These are phyloP conservation scores for Fusarium chlamydosporum DNA, from an alignment of 2,329 filamentous ascomycete genomes.

Conservation along the genomic window DNA sequence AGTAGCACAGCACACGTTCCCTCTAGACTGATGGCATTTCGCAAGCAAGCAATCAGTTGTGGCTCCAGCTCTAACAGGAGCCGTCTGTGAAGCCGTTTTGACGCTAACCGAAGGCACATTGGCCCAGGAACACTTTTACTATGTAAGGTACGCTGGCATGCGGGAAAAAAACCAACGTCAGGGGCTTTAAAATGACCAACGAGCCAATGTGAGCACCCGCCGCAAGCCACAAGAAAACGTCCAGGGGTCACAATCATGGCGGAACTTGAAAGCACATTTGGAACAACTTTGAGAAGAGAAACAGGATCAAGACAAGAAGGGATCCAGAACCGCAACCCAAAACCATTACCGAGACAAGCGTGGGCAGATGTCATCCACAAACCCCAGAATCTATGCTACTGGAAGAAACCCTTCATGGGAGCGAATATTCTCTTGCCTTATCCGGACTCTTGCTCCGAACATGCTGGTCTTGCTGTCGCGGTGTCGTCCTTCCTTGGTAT, in stretches of 20 bases:
- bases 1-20: slow-evolving; percentile 26
- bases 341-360: slow-evolving; percentile 32
- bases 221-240: slow-evolving; percentile 36
- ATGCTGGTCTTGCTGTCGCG: slow-evolving; percentile 32
- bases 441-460: slow-evolving; percentile 35
- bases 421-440: slow-evolving; percentile 33
- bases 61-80: slow-evolving; percentile 34
- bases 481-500: slow-evolving; percentile 19
- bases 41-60: slow-evolving; percentile 41
- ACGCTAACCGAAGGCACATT: slow-evolving; percentile 45
- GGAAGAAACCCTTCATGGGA: slow-evolving; percentile 4
- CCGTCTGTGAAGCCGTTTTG: slow-evolving; percentile 19
- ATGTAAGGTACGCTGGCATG: no score
- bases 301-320: slow-evolving; percentile 25
- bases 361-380: slow-evolving; percentile 6
- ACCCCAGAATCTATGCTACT: slow-evolving; percentile 19
- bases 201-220: slow-evolving; percentile 28
- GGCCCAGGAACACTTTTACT: slow-evolving; percentile 46
- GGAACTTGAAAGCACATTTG: slow-evolving; percentile 10
- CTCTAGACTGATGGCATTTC: slow-evolving; percentile 20
- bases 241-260: slow-evolving; percentile 25
- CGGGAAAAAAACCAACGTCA: slow-evolving; percentile 31
- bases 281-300: slow-evolving; percentile 3
- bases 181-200: slow-evolving; percentile 29
- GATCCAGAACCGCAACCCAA: slow-evolving; percentile 18